Conservation (phyloP, 192 early-diverging fungal species). For the Powellomyces hirtus region DNA sequence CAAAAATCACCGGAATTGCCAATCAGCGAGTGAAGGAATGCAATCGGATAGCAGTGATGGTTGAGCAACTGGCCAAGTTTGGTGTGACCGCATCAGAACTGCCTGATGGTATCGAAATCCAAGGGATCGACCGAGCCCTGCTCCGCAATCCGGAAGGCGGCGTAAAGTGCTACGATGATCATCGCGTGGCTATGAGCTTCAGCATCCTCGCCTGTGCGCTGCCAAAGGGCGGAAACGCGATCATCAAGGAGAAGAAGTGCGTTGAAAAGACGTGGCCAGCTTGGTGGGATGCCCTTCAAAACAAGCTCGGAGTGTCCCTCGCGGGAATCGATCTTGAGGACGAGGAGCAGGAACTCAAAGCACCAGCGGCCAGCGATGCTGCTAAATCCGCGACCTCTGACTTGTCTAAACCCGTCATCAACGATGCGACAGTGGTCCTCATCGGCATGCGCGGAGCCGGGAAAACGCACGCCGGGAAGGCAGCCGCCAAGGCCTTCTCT, state of each 20-base stretch:
- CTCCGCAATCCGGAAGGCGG: constrained; percentile 64
- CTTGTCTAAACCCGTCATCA: not conserved
- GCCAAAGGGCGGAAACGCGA: constrained; percentile 46
- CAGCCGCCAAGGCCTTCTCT: constrained; percentile 64
- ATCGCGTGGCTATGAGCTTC: constrained; percentile 97
- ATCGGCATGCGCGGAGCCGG: constrained; percentile 98
- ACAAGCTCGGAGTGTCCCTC: constrained; percentile 66
- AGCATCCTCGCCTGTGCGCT: constrained; percentile 77
- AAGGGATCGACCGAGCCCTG: constrained; percentile 51
- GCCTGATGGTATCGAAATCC: constrained; percentile 88
- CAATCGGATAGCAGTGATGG: constrained; percentile 95
- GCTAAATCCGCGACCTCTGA: not conserved
- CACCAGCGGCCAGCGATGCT: not conserved
- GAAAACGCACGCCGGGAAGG: constrained; percentile 83
- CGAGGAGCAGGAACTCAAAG: constrained; percentile 19
- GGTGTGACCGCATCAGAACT: constrained; percentile 80
- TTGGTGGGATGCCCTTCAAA: constrained; percentile 96
- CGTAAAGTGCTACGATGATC: constrained; percentile 95
- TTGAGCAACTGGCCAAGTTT: constrained; percentile 86
- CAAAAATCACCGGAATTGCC: constrained; percentile 90
- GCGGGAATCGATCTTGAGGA: constrained; percentile 55
- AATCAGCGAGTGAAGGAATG: constrained; percentile 99
- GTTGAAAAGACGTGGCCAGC: constrained; percentile 99
- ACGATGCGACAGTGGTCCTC: constrained; percentile 72
- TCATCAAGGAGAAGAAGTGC: constrained; percentile 89